phyloP scores from a whole-genome alignment of 2,329 filamentous ascomycete species.

The Fusarium brachygibbosum region DNA sequence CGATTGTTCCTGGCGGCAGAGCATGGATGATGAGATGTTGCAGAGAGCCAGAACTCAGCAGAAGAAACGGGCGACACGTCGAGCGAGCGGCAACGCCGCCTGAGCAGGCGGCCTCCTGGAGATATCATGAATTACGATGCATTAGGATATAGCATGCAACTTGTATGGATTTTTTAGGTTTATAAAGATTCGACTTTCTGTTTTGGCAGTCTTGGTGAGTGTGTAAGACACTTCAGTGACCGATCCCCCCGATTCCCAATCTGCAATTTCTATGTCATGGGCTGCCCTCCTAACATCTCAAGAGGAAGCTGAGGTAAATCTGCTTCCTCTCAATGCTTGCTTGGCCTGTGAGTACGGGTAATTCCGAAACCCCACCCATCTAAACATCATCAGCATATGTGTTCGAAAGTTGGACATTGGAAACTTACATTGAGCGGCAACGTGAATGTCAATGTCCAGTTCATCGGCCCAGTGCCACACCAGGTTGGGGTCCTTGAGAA shows the following conservation, averaged over 20 bases:
- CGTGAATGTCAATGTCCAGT: conserved; percentile 59
- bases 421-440: conserved; percentile 55
- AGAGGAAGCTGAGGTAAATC: too few relatives aligned
- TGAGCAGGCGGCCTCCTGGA: conserved; percentile 14
- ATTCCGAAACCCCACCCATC: conserved; percentile 48
- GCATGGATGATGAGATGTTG: conserved; percentile 71
- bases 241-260: background rate
- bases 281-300: background rate
- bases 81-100: conserved; percentile 8
- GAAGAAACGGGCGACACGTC: conserved; percentile 42
- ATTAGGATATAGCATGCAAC: conserved; percentile 6
- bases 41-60: conserved; percentile 42
- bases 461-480: conserved; percentile 68
- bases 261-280: background rate
- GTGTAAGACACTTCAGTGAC: background rate
- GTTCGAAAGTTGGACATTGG: background rate
- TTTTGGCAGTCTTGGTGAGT: background rate
- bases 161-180: background rate
- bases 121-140: conserved; percentile 40
- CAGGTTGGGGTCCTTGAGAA: conserved; percentile 68
- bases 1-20: conserved; percentile 81
- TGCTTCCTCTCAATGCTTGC: conserved; percentile 29
- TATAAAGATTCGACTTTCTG: background rate
- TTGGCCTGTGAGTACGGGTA: conserved; percentile 45
- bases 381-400: conserved; percentile 11